These are phyloP conservation scores for Spathaspora hagerdaliae DNA, from an alignment of 805 yeast genomes.

Conservation along the genomic window DNA sequence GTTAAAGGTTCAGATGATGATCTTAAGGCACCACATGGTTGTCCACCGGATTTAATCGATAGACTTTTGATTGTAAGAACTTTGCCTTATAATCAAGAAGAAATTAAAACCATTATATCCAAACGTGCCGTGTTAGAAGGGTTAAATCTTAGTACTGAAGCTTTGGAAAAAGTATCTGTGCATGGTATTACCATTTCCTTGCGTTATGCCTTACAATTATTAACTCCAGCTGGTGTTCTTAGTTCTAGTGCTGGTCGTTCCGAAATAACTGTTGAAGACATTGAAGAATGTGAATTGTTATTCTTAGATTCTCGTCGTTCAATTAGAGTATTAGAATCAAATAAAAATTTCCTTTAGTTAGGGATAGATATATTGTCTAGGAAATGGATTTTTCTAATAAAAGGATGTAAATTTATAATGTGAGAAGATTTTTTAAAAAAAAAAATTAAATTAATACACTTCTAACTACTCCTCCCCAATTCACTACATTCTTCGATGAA, in stretches of 20 bases:
- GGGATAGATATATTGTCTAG: neutral
- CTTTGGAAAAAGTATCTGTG: slow-evolving; percentile 67
- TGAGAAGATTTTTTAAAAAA: neutral
- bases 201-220: slow-evolving; percentile 86
- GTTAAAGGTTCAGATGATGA: slow-evolving; percentile 86
- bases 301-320: slow-evolving; percentile 87
- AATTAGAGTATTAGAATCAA: slow-evolving; percentile 59
- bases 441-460: neutral
- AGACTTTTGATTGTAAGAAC: slow-evolving; percentile 90
- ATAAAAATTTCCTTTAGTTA: slow-evolving; percentile 32
- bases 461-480: slow-evolving; percentile 32
- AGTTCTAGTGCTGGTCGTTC: slow-evolving; percentile 69
- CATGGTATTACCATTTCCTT: slow-evolving; percentile 77
- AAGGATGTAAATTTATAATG: slow-evolving; percentile 3
- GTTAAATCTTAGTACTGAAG: slow-evolving; percentile 60
- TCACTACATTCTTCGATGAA: slow-evolving; percentile 64
- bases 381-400: neutral
- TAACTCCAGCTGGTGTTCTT: slow-evolving; percentile 86
- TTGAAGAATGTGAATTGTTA: slow-evolving; percentile 77
- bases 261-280: slow-evolving; percentile 64
- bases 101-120: slow-evolving; percentile 74
- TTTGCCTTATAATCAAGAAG: slow-evolving; percentile 79
- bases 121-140: slow-evolving; percentile 80
- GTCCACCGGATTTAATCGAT: slow-evolving; percentile 93
- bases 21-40: slow-evolving; percentile 87